These are phyloP conservation scores for Zasmidium cellare DNA, from an alignment of 2,329 filamentous ascomycete species.

Conservation along the genomic window DNA sequence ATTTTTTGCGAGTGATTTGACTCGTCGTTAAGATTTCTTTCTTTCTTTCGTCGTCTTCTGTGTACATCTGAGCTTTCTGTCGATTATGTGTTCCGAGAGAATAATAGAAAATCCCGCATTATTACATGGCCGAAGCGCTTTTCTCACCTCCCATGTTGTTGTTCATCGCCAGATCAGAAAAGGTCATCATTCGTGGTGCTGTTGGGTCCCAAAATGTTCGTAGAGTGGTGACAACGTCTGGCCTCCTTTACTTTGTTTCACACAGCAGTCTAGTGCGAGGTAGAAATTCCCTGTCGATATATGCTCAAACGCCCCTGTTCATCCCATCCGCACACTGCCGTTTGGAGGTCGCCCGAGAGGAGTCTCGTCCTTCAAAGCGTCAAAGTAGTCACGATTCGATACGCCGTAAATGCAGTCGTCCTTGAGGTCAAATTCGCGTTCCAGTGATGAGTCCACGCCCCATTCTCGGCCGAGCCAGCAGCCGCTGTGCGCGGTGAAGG, in stretches of 20 bases:
- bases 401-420: conserved; percentile 38
- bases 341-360: conserved; percentile 6
- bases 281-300: conserved; percentile 22
- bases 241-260: too few species aligned
- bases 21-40: too few species aligned
- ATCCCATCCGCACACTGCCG: conserved; percentile 9
- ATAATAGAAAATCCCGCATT: not conserved
- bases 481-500: conserved; percentile 37
- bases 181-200: conserved; percentile 14
- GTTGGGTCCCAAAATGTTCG: conserved; percentile 6
- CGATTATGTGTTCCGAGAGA: not conserved
- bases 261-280: too few species aligned
- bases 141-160: not conserved
- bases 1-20: too few species aligned
- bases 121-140: not conserved
- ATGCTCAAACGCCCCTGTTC: conserved; percentile 1
- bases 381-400: conserved; percentile 27
- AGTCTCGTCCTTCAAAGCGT: conserved; percentile 24
- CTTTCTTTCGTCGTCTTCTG: not conserved
- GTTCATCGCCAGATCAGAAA: not conserved
- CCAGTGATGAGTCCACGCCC: conserved; percentile 34
- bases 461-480: conserved; percentile 36
- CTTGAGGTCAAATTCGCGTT: conserved; percentile 28
- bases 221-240: too few species aligned
- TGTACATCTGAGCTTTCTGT: not conserved